Conservation (phyloP, 805 yeast species). For the Saturnispora hagleri region DNA sequence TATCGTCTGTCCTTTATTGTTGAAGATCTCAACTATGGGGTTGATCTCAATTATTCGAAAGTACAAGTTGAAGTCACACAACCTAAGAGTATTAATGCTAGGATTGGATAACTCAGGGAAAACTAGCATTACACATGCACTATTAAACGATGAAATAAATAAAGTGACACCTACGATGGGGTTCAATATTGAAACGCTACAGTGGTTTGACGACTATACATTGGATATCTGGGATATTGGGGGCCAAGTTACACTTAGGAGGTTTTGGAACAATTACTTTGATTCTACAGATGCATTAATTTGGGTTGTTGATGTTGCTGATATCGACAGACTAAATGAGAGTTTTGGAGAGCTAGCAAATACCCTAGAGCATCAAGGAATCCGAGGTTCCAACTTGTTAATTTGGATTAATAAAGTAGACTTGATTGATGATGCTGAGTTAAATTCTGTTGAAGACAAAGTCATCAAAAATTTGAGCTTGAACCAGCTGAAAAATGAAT, state of each 20-base stretch:
- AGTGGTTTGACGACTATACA: constrained; percentile 31
- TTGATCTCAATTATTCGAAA: constrained; percentile 2
- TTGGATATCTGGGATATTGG: constrained; percentile 82
- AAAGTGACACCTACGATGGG: constrained; percentile 77
- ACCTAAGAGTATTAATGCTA: constrained; percentile 65
- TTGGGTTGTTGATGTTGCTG: constrained; percentile 82
- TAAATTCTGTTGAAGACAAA: neutral
- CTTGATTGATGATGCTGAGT: constrained; percentile 28
- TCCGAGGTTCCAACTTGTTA: constrained; percentile 61
- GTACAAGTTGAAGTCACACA: constrained; percentile 15
- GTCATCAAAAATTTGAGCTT: constrained; percentile 14
- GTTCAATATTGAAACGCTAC: constrained; percentile 69
- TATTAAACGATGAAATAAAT: neutral
- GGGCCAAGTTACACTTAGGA: constrained; percentile 88
- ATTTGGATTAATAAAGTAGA: constrained; percentile 73
- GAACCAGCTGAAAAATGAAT: constrained; percentile 25
- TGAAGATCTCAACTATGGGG: neutral
- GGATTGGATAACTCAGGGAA: constrained; percentile 93
- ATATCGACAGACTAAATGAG: constrained; percentile 61
- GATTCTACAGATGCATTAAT: constrained; percentile 89
- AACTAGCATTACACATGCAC: constrained; percentile 37
- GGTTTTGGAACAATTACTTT: constrained; percentile 91
- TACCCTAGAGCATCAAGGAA: constrained; percentile 54
- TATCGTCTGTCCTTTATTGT: neutral
- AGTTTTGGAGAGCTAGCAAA: constrained; percentile 55